Conservation (phyloP, 768 basidiomycete genomes). For the Termitomyces sp. region DNA sequence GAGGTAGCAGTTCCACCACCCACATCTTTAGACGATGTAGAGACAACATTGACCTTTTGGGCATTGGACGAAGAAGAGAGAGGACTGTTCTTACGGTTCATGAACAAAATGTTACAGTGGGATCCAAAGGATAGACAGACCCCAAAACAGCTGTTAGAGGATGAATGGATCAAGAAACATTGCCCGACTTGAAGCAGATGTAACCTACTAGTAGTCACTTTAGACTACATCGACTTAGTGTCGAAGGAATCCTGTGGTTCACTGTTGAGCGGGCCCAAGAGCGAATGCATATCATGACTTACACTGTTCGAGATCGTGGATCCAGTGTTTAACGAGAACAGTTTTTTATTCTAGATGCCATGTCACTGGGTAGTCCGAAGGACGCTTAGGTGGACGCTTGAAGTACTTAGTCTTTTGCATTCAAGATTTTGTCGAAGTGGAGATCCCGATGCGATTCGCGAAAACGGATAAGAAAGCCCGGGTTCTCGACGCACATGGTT, state of each 20-base stretch:
- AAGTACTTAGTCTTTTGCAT: no score
- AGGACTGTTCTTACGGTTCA: neutral
- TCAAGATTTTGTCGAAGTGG: neutral
- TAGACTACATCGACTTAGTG: neutral
- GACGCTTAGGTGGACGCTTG: neutral
- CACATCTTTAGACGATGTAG: neutral
- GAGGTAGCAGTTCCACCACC: neutral
- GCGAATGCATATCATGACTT: neutral
- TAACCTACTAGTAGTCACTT: neutral
- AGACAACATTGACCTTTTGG: neutral
- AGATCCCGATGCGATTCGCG: neutral
- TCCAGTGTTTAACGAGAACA: no score
- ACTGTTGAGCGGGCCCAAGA: neutral
- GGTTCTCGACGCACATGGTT: no score
- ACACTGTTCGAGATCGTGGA: neutral
- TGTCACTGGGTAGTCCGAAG: neutral
- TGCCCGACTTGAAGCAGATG: neutral
- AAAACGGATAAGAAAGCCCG: no score
- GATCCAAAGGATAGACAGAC: conserved; percentile 3
- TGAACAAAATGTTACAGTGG: conserved; percentile 8
- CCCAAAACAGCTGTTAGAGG: neutral
- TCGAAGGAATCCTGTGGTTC: neutral
- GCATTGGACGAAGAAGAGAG: conserved; percentile 1
- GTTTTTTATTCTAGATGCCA: no score
- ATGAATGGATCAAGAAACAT: conserved; percentile 1